Evolutionary conservation across 2,329 filamentous ascomycete genomes (phyloP).

Genomic region (Colletotrichum melonis): DNA sequence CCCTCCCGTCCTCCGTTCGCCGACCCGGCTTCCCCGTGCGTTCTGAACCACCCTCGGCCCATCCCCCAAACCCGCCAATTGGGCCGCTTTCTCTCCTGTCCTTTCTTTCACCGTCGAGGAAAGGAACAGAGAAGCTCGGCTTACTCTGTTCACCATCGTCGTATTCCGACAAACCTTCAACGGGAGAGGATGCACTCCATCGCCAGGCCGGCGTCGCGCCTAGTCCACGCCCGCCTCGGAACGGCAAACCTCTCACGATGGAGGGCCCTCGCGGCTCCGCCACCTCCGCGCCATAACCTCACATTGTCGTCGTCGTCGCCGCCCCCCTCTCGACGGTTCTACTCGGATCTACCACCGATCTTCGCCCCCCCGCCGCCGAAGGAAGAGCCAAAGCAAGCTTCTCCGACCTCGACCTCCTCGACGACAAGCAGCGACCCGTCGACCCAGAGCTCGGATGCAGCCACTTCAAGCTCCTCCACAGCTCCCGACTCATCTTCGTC

Average conservation of each 20-base stretch:
- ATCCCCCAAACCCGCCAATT: not conserved
- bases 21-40: constrained; percentile 15
- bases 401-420: constrained; percentile 7
- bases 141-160: not conserved
- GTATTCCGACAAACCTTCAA: not conserved
- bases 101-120: not conserved
- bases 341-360: constrained; percentile 13
- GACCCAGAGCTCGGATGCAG: constrained; percentile 2
- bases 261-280: not conserved
- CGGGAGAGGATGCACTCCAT: constrained; percentile 25
- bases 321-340: constrained; percentile 1
- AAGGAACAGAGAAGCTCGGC: not conserved
- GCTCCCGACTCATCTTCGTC: constrained; percentile 3
- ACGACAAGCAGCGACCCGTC: not conserved
- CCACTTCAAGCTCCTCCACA: not conserved
- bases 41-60: constrained; percentile 3
- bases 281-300: not conserved
- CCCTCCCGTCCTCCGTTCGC: not conserved
- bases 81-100: not conserved
- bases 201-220: constrained; percentile 30
- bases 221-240: constrained; percentile 26
- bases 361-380: constrained; percentile 7
- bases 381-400: constrained; percentile 18
- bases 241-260: constrained; percentile 17
- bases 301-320: not conserved